Evolutionary conservation across 768 basidiomycete species (phyloP).

Genomic region (Mrakia hoshinonis): DNA sequence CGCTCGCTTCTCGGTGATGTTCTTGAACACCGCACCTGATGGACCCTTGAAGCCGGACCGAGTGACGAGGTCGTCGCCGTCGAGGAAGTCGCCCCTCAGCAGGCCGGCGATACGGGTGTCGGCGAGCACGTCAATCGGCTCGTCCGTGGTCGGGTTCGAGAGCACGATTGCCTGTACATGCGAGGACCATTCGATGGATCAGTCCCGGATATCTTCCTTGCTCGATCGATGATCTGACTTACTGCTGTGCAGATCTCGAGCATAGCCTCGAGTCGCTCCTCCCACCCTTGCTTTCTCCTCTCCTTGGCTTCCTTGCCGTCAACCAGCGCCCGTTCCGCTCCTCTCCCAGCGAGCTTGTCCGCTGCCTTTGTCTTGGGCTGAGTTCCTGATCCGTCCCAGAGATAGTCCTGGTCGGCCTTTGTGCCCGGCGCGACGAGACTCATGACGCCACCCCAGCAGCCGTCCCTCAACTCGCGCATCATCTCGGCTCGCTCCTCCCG

Average conservation of each 20-base stretch:
- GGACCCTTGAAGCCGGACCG: constrained; percentile 3
- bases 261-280: constrained; percentile 5
- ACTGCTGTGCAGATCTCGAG: constrained; percentile 1
- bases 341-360: not conserved
- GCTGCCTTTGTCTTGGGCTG: not conserved
- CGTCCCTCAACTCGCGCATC: not conserved
- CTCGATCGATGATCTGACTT: not conserved
- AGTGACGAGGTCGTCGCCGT: not conserved
- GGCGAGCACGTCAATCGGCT: not conserved
- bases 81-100: constrained; percentile 4
- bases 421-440: not conserved
- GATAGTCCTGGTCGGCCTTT: not conserved
- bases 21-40: not conserved
- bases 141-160: not conserved
- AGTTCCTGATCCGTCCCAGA: not conserved
- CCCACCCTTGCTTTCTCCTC: constrained; percentile 4
- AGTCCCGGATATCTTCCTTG: not conserved
- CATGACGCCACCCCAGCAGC: not conserved
- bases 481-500: not conserved
- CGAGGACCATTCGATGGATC: not conserved
- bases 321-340: not conserved
- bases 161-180: not conserved
- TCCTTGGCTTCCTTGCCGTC: not conserved
- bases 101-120: not conserved
- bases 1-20: not conserved